phyloP scores from a whole-genome alignment of 108 stramenopile species.

The Conticribra weissflogii region DNA sequence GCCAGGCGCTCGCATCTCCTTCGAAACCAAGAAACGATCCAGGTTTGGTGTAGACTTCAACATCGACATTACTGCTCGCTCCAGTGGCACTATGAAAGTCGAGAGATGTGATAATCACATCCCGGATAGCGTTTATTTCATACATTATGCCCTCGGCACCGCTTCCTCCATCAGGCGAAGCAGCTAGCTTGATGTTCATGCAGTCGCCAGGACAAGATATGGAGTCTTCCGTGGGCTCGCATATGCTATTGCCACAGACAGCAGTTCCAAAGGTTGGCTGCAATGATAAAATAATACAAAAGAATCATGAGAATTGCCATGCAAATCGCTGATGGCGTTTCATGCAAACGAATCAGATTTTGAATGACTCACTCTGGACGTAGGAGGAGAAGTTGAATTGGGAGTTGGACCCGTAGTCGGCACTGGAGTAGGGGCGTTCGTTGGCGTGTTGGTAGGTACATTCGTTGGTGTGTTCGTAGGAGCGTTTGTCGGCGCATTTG shows the following conservation, averaged over 20 bases:
- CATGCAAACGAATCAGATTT: not conserved
- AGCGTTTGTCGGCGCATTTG: not conserved
- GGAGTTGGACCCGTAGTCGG: not conserved
- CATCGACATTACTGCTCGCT: not conserved
- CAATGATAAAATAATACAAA: not conserved
- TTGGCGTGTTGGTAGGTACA: not conserved
- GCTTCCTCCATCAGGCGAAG: not conserved
- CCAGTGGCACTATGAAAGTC: not conserved
- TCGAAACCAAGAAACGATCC: slow-evolving; percentile 2
- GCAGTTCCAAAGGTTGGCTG: not conserved
- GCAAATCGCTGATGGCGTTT: too few relatives aligned
- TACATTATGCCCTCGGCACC: slow-evolving; percentile 10
- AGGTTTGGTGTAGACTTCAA: slow-evolving; percentile 5
- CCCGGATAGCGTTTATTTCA: slow-evolving; percentile 3
- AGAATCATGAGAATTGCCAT: too few relatives aligned
- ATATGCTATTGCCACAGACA: slow-evolving; percentile 2
- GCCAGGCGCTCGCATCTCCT: not conserved
- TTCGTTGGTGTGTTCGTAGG: too few relatives aligned
- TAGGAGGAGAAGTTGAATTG: not conserved
- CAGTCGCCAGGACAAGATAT: slow-evolving; percentile 8
- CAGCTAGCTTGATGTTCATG: not conserved
- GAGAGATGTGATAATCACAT: slow-evolving; percentile 3
- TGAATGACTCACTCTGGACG: not conserved
- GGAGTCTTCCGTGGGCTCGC: not conserved
- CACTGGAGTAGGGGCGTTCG: not conserved